A percentile compares a stretch with the other conserved stretches of the same genome.
Evolutionary conservation across 163 green algal species (phyloP).

Genomic region (Trebouxia gelatinosa): DNA sequence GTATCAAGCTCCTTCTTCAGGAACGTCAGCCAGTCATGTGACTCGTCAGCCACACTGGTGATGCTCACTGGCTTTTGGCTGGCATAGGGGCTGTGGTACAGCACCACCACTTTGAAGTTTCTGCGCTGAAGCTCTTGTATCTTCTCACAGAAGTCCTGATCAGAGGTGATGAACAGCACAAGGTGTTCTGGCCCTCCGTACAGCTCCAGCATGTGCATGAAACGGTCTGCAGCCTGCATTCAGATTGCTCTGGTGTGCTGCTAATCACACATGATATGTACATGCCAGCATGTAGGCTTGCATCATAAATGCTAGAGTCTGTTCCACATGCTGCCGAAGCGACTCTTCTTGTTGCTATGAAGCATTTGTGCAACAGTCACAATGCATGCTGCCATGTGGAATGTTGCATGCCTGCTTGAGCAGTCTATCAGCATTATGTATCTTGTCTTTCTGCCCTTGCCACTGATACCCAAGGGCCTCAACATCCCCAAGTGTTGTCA

Average conservation of each 20-base stretch:
- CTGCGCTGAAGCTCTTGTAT: constrained; percentile 24
- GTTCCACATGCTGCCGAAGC: too few species aligned
- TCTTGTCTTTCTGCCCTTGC: constrained; percentile 21
- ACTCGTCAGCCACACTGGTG: constrained; percentile 8
- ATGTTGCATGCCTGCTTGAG: constrained; percentile 4
- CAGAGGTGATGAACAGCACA: constrained; percentile 14
- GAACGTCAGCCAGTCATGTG: constrained; percentile 14
- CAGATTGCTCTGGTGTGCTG: background rate
- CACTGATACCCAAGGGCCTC: constrained; percentile 6
- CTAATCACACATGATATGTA: too few species aligned
- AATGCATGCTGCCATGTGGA: too few species aligned
- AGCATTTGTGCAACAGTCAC: too few species aligned
- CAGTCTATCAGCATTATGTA: constrained; percentile 20
- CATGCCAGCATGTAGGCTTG: too few species aligned
- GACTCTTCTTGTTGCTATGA: too few species aligned
- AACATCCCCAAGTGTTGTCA: constrained; percentile 8
- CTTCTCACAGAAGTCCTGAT: constrained; percentile 23
- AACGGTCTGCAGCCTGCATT: constrained; percentile 12
- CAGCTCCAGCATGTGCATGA: constrained; percentile 14
- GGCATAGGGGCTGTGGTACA: background rate
- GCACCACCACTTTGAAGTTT: constrained; percentile 8
- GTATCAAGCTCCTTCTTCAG: background rate
- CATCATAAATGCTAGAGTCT: too few species aligned
- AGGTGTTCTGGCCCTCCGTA: constrained; percentile 13
- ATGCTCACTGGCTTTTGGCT: constrained; percentile 12